Evolutionary conservation across 768 basidiomycete species (phyloP).

Genomic region (Neoboletus magnificus): DNA sequence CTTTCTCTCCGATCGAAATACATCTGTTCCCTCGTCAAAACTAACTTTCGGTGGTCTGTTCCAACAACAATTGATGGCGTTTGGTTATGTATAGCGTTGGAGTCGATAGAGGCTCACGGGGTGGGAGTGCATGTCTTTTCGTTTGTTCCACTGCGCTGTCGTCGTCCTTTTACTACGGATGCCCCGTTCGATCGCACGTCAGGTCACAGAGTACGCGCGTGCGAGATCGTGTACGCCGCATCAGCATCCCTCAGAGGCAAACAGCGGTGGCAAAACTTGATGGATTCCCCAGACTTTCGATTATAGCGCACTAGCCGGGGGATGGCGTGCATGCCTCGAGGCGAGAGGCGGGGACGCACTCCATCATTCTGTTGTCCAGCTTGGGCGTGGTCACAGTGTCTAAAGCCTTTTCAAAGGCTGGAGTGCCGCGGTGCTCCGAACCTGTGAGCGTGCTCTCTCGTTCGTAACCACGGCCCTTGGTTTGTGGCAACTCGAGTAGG

Average conservation of each 20-base stretch:
- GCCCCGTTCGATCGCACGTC: not conserved
- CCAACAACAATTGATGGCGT: not conserved
- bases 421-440: slow-evolving; percentile 14
- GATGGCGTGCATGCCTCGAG: slow-evolving; percentile 12
- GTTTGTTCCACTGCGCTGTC: not conserved
- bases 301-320: not conserved
- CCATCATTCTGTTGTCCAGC: not conserved
- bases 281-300: not conserved
- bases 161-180: not conserved
- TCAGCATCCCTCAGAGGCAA: not conserved
- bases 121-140: not conserved
- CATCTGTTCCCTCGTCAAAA: not conserved
- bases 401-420: not conserved
- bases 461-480: not conserved
- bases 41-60: not conserved
- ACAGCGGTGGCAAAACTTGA: slow-evolving; percentile 12
- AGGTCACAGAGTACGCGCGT: not conserved
- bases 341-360: not conserved
- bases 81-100: not conserved
- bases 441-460: not conserved
- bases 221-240: slow-evolving; percentile 5
- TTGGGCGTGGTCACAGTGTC: not conserved
- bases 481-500: not conserved
- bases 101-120: not conserved
- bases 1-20: not conserved